phyloP scores from a whole-genome alignment of 192 early-diverging fungal genomes.

The Coemansia sp. region DNA sequence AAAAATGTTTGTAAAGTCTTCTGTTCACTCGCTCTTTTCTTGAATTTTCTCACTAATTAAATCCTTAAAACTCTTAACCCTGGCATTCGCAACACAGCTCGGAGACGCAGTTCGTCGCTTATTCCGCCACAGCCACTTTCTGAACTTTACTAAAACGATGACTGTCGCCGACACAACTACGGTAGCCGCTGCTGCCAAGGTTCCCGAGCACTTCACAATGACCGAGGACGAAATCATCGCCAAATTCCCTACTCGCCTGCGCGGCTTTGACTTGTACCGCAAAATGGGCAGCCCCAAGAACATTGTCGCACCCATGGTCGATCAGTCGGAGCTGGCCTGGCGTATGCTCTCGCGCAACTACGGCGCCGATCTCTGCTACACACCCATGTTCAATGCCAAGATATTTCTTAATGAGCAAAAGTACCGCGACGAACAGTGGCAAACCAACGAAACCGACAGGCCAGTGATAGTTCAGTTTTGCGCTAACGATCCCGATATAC shows the following conservation, averaged over 20 bases:
- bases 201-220: constrained; percentile 76
- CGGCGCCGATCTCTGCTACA: constrained; percentile 88
- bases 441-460: constrained; percentile 67
- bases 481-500: constrained; percentile 87
- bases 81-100: constrained; percentile 13
- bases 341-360: constrained; percentile 87
- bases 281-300: constrained; percentile 73
- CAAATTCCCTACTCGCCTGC: constrained; percentile 61
- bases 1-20: background rate
- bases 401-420: constrained; percentile 73
- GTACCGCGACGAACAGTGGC: constrained; percentile 79
- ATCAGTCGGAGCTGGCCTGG: constrained; percentile 96
- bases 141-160: constrained; percentile 8
- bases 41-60: background rate
- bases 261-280: constrained; percentile 80
- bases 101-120: constrained; percentile 13
- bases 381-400: constrained; percentile 97
- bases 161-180: constrained; percentile 20
- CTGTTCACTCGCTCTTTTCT: background rate
- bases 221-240: constrained; percentile 52
- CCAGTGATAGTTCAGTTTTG: constrained; percentile 96
- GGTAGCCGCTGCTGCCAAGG: constrained; percentile 82
- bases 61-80: background rate
- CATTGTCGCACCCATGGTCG: constrained; percentile 96
- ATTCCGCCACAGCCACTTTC: constrained; percentile 7